These are phyloP conservation scores for Bretschneidera sinensis DNA, from an alignment of 345 rosid species.

Conservation along the genomic window DNA sequence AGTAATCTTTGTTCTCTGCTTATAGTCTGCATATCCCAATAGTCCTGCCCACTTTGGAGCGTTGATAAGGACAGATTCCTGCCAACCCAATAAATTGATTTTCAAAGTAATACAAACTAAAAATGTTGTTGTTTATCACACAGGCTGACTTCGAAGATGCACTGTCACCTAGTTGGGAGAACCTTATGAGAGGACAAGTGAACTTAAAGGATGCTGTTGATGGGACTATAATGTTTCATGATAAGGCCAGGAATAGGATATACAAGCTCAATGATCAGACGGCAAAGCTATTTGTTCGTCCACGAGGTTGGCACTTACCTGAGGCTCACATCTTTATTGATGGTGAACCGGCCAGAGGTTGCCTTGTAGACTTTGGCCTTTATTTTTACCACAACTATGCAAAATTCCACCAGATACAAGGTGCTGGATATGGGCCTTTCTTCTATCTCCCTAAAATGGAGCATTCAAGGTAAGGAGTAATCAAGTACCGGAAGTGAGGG, in stretches of 20 bases:
- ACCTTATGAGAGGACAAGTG: conserved; percentile 82
- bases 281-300: conserved; percentile 84
- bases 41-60: no score
- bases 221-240: conserved; percentile 71
- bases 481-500: no score
- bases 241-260: conserved; percentile 71
- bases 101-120: no score
- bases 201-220: conserved; percentile 87
- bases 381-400: conserved; percentile 81
- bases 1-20: no score
- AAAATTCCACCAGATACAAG: conserved; percentile 60
- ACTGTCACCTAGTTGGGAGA: conserved; percentile 93
- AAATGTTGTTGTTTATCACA: not conserved
- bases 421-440: conserved; percentile 85
- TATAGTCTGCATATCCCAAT: no score
- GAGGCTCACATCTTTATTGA: conserved; percentile 83
- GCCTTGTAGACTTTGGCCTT: conserved; percentile 88
- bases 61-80: no score
- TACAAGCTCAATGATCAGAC: conserved; percentile 79
- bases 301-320: conserved; percentile 91
- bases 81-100: no score
- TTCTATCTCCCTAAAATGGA: conserved; percentile 97
- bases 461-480: conserved; percentile 59
- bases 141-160: conserved; percentile 96
- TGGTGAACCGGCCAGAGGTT: conserved; percentile 82